Evolutionary conservation across 352 stramenopile genomes (phyloP).

Genomic region (Globisporangium perplexum): DNA sequence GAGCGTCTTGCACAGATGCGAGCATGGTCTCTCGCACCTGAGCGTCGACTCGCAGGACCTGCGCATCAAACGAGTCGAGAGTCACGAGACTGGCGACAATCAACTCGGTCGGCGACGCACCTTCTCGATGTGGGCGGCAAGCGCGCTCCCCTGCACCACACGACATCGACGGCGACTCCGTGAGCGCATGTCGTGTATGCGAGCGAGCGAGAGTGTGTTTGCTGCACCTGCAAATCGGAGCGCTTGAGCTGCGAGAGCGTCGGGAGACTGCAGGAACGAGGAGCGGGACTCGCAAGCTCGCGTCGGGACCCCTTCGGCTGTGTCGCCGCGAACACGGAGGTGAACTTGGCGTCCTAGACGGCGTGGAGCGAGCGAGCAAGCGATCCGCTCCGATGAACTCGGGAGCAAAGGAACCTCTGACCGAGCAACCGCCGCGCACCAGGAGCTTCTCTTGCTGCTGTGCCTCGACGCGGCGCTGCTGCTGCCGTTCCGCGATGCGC

Average conservation of each 20-base stretch:
- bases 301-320: conserved; percentile 3
- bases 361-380: neutral
- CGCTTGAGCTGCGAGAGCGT: conserved; percentile 2
- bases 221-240: conserved; percentile 1
- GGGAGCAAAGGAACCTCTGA: neutral
- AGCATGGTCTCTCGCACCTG: conserved; percentile 39
- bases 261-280: neutral
- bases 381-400: neutral
- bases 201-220: neutral
- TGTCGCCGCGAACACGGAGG: conserved; percentile 24
- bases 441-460: conserved; percentile 21
- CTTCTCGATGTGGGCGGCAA: conserved; percentile 31
- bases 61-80: neutral
- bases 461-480: conserved; percentile 26
- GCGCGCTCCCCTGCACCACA: conserved; percentile 15
- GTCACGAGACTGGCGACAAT: neutral
- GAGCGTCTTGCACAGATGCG: conserved; percentile 4
- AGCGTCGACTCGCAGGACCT: conserved; percentile 27
- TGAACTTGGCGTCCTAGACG: conserved; percentile 29
- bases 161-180: neutral
- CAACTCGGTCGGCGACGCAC: conserved; percentile 7
- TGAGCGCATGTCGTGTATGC: neutral
- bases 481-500: conserved; percentile 40
- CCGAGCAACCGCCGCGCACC: conserved; percentile 7
- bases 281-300: neutral